These are phyloP conservation scores for Claviceps quebecensis DNA, from an alignment of 2,329 filamentous ascomycete genomes.

Conservation along the genomic window DNA sequence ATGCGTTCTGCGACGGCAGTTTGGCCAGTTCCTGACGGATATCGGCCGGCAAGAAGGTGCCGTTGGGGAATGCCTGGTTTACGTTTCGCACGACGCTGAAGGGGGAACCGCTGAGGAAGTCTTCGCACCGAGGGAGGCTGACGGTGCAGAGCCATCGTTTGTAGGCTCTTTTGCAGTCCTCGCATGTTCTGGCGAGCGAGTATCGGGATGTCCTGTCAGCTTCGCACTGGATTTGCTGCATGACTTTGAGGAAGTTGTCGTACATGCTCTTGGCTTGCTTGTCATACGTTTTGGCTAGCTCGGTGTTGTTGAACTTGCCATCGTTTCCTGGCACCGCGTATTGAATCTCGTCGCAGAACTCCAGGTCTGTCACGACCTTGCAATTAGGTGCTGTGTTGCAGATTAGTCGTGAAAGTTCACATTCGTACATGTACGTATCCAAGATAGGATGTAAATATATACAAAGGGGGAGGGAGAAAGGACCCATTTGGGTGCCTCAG, in stretches of 20 bases:
- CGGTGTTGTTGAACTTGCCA: conserved; percentile 42
- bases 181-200: conserved; percentile 64
- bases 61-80: conserved; percentile 55
- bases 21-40: conserved; percentile 11
- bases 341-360: conserved; percentile 76
- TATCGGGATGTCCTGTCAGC: conserved; percentile 60
- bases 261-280: conserved; percentile 55
- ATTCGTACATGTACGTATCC: too few species aligned
- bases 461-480: too few species aligned
- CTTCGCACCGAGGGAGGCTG: conserved; percentile 80
- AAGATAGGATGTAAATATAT: too few species aligned
- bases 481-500: too few species aligned
- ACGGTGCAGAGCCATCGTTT: conserved; percentile 93
- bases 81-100: conserved; percentile 50
- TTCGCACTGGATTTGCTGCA: conserved; percentile 78
- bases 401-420: not conserved
- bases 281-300: conserved; percentile 65
- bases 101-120: conserved; percentile 46
- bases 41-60: conserved; percentile 34
- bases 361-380: conserved; percentile 71
- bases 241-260: conserved; percentile 62
- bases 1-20: conserved; percentile 25
- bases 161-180: conserved; percentile 66
- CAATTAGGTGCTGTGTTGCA: conserved; percentile 55
- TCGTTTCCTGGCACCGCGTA: conserved; percentile 83